These are phyloP conservation scores for Ustilago curta DNA, from an alignment of 1,284 basidiomycete genomes.

Conservation along the genomic window DNA sequence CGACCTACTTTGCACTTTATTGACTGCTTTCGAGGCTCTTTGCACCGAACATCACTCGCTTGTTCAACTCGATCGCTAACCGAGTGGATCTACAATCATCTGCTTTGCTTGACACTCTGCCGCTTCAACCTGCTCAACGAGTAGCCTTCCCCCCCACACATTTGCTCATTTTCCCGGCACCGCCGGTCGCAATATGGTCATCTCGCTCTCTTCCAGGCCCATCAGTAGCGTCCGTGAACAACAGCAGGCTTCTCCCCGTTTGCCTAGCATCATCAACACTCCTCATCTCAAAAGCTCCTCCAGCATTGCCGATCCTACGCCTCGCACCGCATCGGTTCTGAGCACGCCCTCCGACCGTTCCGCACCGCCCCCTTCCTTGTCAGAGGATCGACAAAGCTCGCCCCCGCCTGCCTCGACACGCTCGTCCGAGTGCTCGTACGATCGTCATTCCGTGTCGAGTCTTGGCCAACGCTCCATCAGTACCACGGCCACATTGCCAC, in stretches of 20 bases:
- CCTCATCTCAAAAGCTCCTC: conserved; percentile 10
- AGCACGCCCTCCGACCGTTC: conserved; percentile 21
- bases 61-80: no score
- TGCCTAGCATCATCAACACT: conserved; percentile 20
- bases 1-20: not conserved
- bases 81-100: no score
- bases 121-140: not conserved
- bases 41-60: no score
- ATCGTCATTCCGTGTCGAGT: conserved; percentile 37
- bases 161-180: conserved; percentile 17
- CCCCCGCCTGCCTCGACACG: conserved; percentile 32
- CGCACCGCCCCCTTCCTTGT: conserved; percentile 6
- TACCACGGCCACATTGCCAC: conserved; percentile 31
- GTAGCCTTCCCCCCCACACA: not conserved
- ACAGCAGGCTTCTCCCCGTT: conserved; percentile 26
- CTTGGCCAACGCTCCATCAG: conserved; percentile 37
- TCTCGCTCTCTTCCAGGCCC: conserved; percentile 33
- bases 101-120: not conserved
- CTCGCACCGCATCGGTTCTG: conserved; percentile 22
- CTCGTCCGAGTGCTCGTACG: conserved; percentile 37
- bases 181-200: conserved; percentile 50
- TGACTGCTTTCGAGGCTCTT: not conserved
- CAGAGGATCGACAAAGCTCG: conserved; percentile 43
- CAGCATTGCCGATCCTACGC: conserved; percentile 15
- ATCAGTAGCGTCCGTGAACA: conserved; percentile 47